Evolutionary conservation across 2,329 filamentous ascomycete species (phyloP).

Genomic region (Amauroascus verrucosus): DNA sequence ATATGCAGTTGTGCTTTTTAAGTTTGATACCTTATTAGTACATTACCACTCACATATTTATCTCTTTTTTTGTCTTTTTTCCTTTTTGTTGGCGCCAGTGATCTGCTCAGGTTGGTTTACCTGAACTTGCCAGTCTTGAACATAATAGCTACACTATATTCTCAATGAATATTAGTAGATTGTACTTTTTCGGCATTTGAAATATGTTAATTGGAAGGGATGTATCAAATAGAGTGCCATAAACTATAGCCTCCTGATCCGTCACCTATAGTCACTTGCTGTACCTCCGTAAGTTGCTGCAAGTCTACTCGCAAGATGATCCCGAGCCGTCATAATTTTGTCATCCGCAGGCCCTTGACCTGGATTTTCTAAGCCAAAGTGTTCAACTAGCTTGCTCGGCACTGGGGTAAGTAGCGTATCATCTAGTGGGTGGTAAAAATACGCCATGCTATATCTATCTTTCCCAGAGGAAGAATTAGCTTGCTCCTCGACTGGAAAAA

Average conservation of each 20-base stretch:
- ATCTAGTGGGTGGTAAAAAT: constrained; percentile 54
- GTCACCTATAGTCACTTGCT: constrained; percentile 6
- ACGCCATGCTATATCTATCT: constrained; percentile 48
- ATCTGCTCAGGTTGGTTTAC: neutral
- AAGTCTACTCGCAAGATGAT: constrained; percentile 49
- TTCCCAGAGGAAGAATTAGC: constrained; percentile 21
- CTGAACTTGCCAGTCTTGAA: neutral
- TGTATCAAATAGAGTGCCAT: neutral
- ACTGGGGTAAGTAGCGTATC: constrained; percentile 45
- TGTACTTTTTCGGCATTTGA: neutral
- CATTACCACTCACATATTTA: constrained; percentile 4
- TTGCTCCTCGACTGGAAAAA: constrained; percentile 48
- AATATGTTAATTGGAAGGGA: neutral
- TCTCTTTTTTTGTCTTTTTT: neutral
- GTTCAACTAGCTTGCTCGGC: constrained; percentile 42
- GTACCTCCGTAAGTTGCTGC: constrained; percentile 45
- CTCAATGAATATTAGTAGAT: constrained; percentile 4
- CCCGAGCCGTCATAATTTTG: constrained; percentile 46
- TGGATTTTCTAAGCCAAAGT: constrained; percentile 28
- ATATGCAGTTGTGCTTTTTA: constrained; percentile 17
- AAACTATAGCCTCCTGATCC: neutral
- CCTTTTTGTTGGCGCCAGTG: neutral
- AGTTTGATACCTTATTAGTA: constrained; percentile 9
- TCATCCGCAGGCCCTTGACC: constrained; percentile 33
- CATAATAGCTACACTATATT: constrained; percentile 1